phyloP scores from a whole-genome alignment of 1,139 yeast species.

The Nadsonia starkeyi-henricii region DNA sequence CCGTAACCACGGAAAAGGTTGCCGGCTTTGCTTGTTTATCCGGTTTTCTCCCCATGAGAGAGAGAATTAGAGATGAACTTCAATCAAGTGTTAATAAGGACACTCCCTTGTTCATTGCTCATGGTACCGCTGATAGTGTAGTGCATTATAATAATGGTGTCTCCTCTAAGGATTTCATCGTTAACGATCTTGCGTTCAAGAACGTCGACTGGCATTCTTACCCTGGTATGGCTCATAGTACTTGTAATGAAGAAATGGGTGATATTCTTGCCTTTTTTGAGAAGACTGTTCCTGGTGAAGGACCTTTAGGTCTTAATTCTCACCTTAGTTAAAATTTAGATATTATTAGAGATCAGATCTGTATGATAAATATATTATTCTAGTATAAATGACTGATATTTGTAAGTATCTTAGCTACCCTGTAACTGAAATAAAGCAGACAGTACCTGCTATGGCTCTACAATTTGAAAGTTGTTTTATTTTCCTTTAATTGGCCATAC shows the following conservation, averaged over 20 bases:
- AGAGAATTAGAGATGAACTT: constrained; percentile 13
- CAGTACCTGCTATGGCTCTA: too few species aligned
- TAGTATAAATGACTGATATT: too few species aligned
- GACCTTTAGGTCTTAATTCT: neutral
- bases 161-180: constrained; percentile 25
- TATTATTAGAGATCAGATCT: too few species aligned
- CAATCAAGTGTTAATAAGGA: constrained; percentile 31
- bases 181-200: constrained; percentile 37
- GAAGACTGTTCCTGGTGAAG: constrained; percentile 15
- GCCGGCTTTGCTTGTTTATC: constrained; percentile 73
- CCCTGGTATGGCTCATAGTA: constrained; percentile 51
- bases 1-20: constrained; percentile 36
- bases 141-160: constrained; percentile 39
- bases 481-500: neutral
- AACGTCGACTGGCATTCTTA: constrained; percentile 46
- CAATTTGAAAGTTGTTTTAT: too few species aligned
- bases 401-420: too few species aligned
- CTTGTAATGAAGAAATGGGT: constrained; percentile 48
- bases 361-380: too few species aligned
- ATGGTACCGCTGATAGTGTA: constrained; percentile 67
- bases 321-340: too few species aligned
- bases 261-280: constrained; percentile 45
- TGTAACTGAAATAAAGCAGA: too few species aligned
- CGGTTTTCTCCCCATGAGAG: constrained; percentile 55
- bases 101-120: constrained; percentile 81